These are phyloP conservation scores for Adansonia grandidieri DNA, from an alignment of 441 rosid genomes.

Conservation along the genomic window DNA sequence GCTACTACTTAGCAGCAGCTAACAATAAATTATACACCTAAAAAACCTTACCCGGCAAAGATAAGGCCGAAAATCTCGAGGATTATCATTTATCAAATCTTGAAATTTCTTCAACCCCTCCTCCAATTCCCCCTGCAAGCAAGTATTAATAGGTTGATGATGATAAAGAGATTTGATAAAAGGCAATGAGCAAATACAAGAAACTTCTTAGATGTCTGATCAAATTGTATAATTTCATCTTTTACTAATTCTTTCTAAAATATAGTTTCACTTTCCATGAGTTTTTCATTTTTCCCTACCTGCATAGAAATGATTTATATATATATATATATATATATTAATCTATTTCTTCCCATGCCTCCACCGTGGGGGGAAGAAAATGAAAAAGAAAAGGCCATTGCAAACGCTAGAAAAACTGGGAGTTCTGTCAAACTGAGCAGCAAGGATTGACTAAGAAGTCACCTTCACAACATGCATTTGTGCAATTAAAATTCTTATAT, in stretches of 20 bases:
- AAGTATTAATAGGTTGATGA: not conserved
- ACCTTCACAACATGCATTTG: slow-evolving; percentile 89
- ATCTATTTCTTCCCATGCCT: not conserved
- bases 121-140: slow-evolving; percentile 71
- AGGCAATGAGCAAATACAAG: not conserved
- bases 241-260: not conserved
- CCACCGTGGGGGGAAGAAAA: not conserved
- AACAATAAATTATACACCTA: not conserved
- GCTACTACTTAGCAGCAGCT: not conserved
- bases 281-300: not conserved
- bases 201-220: not conserved
- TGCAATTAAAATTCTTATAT: slow-evolving; percentile 74
- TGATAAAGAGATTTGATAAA: not conserved
- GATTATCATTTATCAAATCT: slow-evolving; percentile 70
- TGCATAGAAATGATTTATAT: not conserved
- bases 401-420: not conserved
- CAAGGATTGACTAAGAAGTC: slow-evolving; percentile 25
- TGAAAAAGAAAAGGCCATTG: not conserved
- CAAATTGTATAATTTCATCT: not conserved
- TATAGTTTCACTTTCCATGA: not conserved
- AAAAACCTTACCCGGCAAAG: slow-evolving; percentile 77
- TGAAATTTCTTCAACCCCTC: slow-evolving; percentile 75
- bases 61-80: slow-evolving; percentile 91
- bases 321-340: not conserved
- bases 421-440: not conserved